phyloP scores from a whole-genome alignment of 495 filamentous ascomycete species.

The Mytilinidion resinicola region DNA sequence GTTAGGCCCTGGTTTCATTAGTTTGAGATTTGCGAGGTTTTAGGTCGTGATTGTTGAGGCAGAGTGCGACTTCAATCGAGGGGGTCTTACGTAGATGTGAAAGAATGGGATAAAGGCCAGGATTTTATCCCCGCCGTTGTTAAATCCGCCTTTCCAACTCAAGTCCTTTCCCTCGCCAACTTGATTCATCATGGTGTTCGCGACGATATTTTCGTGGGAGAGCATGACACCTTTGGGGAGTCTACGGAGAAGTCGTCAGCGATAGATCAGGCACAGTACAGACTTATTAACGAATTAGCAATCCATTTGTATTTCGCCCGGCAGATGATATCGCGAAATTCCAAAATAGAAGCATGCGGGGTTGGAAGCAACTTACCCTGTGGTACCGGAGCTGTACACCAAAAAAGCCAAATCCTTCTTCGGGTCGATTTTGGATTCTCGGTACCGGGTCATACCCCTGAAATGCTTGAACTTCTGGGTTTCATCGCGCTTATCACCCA shows the following conservation, averaged over 20 bases:
- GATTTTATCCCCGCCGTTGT: slow-evolving; percentile 62
- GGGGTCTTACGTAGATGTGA: slow-evolving; percentile 67
- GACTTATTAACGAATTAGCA: too few relatives aligned
- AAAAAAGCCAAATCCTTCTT: slow-evolving; percentile 59
- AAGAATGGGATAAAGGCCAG: slow-evolving; percentile 86
- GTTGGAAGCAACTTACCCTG: slow-evolving; percentile 47
- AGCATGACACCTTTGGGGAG: slow-evolving; percentile 88
- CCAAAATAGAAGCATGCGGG: too few relatives aligned
- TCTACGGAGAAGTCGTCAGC: too few relatives aligned
- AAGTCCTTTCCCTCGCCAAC: slow-evolving; percentile 55
- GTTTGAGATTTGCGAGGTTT: too few relatives aligned
- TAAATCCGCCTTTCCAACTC: slow-evolving; percentile 51
- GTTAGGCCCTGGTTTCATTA: slow-evolving; percentile 40
- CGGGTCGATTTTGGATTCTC: slow-evolving; percentile 46
- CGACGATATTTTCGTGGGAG: slow-evolving; percentile 71
- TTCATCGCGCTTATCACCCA: slow-evolving; percentile 67
- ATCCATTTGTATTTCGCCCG: too few relatives aligned
- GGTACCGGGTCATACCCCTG: slow-evolving; percentile 43
- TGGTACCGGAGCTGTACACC: slow-evolving; percentile 82
- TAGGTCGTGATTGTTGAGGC: background rate
- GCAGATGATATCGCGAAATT: too few relatives aligned
- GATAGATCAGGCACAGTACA: too few relatives aligned
- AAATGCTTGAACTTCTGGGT: slow-evolving; percentile 72
- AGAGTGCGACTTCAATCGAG: too few relatives aligned
- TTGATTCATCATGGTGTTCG: slow-evolving; percentile 57